Conservation (phyloP, 306 rosid genomes). For the Medicago ruthenica region DNA sequence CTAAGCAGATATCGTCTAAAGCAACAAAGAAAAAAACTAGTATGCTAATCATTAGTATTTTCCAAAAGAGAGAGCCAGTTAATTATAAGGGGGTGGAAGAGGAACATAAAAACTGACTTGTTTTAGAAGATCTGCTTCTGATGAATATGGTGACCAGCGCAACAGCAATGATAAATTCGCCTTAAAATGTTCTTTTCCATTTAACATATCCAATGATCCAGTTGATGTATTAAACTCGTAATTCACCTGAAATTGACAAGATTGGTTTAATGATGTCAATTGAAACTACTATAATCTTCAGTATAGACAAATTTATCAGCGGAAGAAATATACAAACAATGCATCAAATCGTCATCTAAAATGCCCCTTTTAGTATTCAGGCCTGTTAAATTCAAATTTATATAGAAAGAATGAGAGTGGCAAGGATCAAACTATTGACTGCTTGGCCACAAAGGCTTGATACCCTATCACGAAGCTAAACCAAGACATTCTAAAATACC, state of each 20-base stretch:
- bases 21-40: slow-evolving; percentile 6
- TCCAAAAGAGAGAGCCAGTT: background rate
- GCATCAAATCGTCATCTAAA: slow-evolving; percentile 18
- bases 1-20: slow-evolving; percentile 25
- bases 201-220: slow-evolving; percentile 58
- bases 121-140: slow-evolving; percentile 82
- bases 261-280: background rate
- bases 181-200: slow-evolving; percentile 66
- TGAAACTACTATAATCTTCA: slow-evolving; percentile 26
- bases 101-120: slow-evolving; percentile 61
- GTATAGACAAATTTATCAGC: slow-evolving; percentile 27
- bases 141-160: slow-evolving; percentile 88
- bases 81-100: slow-evolving; percentile 14
- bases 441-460: slow-evolving; percentile 7
- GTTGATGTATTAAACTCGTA: slow-evolving; percentile 62
- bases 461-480: slow-evolving; percentile 18
- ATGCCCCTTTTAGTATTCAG: background rate
- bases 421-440: slow-evolving; percentile 25
- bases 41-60: slow-evolving; percentile 17
- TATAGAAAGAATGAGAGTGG: background rate
- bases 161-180: slow-evolving; percentile 72
- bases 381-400: slow-evolving; percentile 16
- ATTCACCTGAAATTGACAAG: slow-evolving; percentile 73
- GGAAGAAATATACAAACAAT: slow-evolving; percentile 32
- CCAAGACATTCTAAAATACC: slow-evolving; percentile 11